Conservation (phyloP, 192 early-diverging fungal species). For the Kickxella alabastrina region DNA sequence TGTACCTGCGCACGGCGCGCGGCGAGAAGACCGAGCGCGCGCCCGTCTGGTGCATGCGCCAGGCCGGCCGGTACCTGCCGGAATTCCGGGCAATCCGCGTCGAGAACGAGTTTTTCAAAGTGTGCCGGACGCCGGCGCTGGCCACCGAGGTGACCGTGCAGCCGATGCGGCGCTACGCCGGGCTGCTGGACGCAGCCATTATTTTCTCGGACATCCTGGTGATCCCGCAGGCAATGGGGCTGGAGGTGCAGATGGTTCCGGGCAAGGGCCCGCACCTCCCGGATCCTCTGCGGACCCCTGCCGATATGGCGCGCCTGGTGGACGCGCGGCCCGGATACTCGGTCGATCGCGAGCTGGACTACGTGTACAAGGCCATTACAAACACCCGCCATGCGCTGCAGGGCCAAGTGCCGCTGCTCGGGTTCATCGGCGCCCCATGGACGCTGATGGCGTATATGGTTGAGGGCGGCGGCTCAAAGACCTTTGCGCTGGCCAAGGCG, state of each 20-base stretch:
- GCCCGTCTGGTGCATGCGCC: slow-evolving; percentile 98
- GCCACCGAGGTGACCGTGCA: slow-evolving; percentile 95
- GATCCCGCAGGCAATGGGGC: slow-evolving; percentile 93
- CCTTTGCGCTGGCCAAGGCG: slow-evolving; percentile 80
- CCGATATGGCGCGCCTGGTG: slow-evolving; percentile 69
- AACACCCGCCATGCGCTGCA: slow-evolving; percentile 80
- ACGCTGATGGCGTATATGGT: slow-evolving; percentile 99
- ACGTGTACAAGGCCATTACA: slow-evolving; percentile 93
- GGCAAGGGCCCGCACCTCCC: slow-evolving; percentile 90
- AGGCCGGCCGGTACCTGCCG: slow-evolving; percentile 95
- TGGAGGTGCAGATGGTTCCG: slow-evolving; percentile 91
- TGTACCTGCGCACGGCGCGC: slow-evolving; percentile 80
- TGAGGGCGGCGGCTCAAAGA: slow-evolving; percentile 94
- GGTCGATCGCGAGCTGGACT: slow-evolving; percentile 71
- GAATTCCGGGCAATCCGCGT: slow-evolving; percentile 85
- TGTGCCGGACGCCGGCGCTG: slow-evolving; percentile 88
- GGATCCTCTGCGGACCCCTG: slow-evolving; percentile 67
- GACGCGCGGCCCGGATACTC: slow-evolving; percentile 51
- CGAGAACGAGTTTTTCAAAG: slow-evolving; percentile 89
- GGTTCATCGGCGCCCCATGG: slow-evolving; percentile 98
- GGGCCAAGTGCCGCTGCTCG: slow-evolving; percentile 87
- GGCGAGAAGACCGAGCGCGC: slow-evolving; percentile 73
- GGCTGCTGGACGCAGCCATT: slow-evolving; percentile 91
- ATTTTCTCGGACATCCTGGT: slow-evolving; percentile 99
- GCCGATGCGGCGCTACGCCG: slow-evolving; percentile 89